A percentile compares a stretch with the other conserved stretches of the same genome.
Conservation (phyloP, 2,329 filamentous ascomycete genomes). For the Fusarium drepaniforme region DNA sequence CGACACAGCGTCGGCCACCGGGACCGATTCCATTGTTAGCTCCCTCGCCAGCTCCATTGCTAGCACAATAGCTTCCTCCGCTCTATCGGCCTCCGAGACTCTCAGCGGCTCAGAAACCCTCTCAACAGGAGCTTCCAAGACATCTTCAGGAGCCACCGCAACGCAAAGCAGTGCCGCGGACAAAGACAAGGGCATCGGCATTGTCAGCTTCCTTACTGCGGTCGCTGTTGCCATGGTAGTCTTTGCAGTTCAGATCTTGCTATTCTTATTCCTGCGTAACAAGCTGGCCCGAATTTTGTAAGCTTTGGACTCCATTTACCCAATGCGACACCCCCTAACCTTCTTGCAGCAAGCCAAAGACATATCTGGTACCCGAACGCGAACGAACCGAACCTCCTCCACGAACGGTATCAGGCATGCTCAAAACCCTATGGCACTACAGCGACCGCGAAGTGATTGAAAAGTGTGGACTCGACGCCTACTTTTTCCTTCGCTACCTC, state of each 20-base stretch:
- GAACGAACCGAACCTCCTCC: constrained; percentile 85
- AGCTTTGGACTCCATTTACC: constrained; percentile 48
- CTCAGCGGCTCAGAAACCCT: constrained; percentile 10
- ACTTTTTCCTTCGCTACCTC: constrained; percentile 94
- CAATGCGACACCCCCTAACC: constrained; percentile 8
- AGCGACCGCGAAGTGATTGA: constrained; percentile 87
- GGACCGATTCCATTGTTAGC: constrained; percentile 16
- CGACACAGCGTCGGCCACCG: constrained; percentile 27
- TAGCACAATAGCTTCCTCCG: constrained; percentile 23
- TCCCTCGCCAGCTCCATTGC: constrained; percentile 24
- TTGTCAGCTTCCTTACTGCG: constrained; percentile 70
- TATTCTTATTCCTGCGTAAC: constrained; percentile 83
- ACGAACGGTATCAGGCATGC: constrained; percentile 61
- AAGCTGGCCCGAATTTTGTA: constrained; percentile 88
- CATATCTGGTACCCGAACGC: constrained; percentile 86
- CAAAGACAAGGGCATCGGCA: constrained; percentile 57
- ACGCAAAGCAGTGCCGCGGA: constrained; percentile 46
- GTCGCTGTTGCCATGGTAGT: constrained; percentile 71
- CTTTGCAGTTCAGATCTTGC: constrained; percentile 72
- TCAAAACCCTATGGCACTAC: constrained; percentile 74
- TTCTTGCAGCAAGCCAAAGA: constrained; percentile 77
- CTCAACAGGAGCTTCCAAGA: constrained; percentile 7
- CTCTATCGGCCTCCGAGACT: constrained; percentile 22
- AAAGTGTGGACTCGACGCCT: constrained; percentile 95
- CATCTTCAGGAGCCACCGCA: neutral